Evolutionary conservation across 768 basidiomycete species (phyloP).

Genomic region (Daedaleopsis nitida): DNA sequence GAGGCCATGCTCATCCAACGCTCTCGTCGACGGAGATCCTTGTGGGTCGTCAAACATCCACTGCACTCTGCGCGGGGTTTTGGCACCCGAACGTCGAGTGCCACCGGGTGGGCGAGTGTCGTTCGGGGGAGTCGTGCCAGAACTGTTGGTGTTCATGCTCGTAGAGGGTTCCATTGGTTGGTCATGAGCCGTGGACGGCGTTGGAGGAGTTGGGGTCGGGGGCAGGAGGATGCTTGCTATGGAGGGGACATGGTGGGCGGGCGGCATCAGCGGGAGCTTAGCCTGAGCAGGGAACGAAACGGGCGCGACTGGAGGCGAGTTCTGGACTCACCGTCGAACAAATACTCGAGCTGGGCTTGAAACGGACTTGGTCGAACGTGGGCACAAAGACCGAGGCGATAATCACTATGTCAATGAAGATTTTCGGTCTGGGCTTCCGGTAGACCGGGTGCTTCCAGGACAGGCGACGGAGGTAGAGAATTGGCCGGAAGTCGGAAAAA

Average conservation of each 20-base stretch:
- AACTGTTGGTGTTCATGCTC: conserved; percentile 5
- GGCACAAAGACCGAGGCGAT: background rate
- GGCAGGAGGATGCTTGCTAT: conserved; percentile 24
- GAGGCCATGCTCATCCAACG: conserved; percentile 54
- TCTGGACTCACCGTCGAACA: background rate
- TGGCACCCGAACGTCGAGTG: conserved; percentile 33
- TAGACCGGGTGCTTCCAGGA: background rate
- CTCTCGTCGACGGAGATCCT: conserved; percentile 31
- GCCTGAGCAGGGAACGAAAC: background rate
- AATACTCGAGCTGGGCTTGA: background rate
- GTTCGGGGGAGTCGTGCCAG: conserved; percentile 1
- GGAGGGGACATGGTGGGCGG: conserved; percentile 21
- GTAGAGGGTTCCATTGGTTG: conserved; percentile 23
- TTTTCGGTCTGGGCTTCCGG: background rate
- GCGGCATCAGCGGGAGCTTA: conserved; percentile 7
- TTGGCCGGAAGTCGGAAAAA: too few relatives aligned
- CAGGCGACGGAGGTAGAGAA: background rate
- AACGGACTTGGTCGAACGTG: background rate
- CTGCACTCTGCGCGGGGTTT: conserved; percentile 55
- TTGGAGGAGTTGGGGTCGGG: background rate
- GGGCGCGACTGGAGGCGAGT: conserved; percentile 5
- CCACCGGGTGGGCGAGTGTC: conserved; percentile 24
- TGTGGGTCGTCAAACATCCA: conserved; percentile 42
- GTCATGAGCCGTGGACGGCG: conserved; percentile 1
- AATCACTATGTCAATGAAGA: conserved; percentile 5